phyloP scores from a whole-genome alignment of 1,139 yeast genomes.

The Sugiyamaella grinbergsii region DNA sequence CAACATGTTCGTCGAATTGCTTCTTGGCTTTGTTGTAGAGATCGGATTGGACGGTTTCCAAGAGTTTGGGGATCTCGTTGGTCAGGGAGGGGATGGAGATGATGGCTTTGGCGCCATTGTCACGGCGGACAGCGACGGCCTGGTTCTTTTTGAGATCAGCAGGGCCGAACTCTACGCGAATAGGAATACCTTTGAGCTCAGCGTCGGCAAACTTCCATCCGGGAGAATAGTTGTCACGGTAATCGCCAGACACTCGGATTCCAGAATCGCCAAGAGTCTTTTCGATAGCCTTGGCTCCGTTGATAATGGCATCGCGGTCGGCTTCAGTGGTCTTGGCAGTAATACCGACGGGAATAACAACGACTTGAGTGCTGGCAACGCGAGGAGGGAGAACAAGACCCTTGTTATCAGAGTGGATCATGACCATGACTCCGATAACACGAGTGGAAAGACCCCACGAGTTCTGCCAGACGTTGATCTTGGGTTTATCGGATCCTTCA shows the following conservation, averaged over 20 bases:
- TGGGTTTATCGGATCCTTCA: conserved; percentile 70
- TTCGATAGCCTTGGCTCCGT: conserved; percentile 58
- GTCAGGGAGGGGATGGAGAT: conserved; percentile 63
- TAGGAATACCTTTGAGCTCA: conserved; percentile 94
- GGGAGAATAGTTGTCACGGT: conserved; percentile 92
- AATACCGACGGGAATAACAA: conserved; percentile 92
- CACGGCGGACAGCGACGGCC: conserved; percentile 91
- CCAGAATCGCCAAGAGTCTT: conserved; percentile 45
- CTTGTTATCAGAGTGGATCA: conserved; percentile 98
- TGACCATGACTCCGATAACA: conserved; percentile 98
- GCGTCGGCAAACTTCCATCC: conserved; percentile 99
- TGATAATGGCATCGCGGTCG: conserved; percentile 65
- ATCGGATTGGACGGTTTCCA: conserved; percentile 78
- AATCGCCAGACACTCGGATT: conserved; percentile 80
- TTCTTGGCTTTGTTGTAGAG: conserved; percentile 78
- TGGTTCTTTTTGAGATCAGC: conserved; percentile 81
- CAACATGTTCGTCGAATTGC: conserved; percentile 79
- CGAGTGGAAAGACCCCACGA: conserved; percentile 99
- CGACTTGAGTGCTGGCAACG: conserved; percentile 89
- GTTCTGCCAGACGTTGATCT: conserved; percentile 89
- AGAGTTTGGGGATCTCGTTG: conserved; percentile 67
- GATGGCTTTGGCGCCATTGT: conserved; percentile 71
- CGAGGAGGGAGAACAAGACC: conserved; percentile 98
- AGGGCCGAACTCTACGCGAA: conserved; percentile 95
- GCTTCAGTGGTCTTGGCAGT: conserved; percentile 83